Evolutionary conservation across 345 rosid species (phyloP), one percentile per base, ranked within the genome.

Genomic region (Euphorbia lathyris): DNA sequence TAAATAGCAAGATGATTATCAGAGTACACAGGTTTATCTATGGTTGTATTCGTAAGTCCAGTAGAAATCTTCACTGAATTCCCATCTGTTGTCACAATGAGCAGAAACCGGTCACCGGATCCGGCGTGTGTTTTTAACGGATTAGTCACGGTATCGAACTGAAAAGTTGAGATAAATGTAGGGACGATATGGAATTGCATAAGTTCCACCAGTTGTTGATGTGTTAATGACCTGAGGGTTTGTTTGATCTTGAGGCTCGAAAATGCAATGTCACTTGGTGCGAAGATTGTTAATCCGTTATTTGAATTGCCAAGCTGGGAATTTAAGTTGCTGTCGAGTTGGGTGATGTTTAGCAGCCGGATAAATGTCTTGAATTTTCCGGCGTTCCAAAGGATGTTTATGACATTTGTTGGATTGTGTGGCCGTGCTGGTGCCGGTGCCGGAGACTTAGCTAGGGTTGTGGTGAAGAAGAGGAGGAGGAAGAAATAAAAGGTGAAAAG

Each of bases 341-440:
- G 78, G 20, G 78, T 75, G 38, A 71, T 48, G 22, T 58, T 70
- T 13, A 75, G 27, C 5, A 75, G 74, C 26, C 67, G 71, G 53
- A 70, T 48, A 19, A 75, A 64, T 59, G 13, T 5, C 23, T 60
- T 64, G 58, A 75, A 75, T 6, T 75, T 66, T 47, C 74, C 63
- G 12, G 78, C 51, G 29, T 75, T 75, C 20, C 69, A 52, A 0
- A 75, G 58, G 85, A 87, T 84, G 59, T 86, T 86, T 27, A 86
- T 78, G n/a, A 88, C 78, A 59, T 85, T 82, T n/a, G 86, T 82
- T 7, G 87, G 86, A 3, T 68, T 75, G 5, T 58, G 64, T 1
- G 6, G 63, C 10, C 74, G 71, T 0, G 90, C 82, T 1, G 71
- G 79, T 45, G 77, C 65, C 3, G 77, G 79, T 7, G 65, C 66